Conservation (phyloP, 169 alveolate species). For the Condylostoma magnum region DNA sequence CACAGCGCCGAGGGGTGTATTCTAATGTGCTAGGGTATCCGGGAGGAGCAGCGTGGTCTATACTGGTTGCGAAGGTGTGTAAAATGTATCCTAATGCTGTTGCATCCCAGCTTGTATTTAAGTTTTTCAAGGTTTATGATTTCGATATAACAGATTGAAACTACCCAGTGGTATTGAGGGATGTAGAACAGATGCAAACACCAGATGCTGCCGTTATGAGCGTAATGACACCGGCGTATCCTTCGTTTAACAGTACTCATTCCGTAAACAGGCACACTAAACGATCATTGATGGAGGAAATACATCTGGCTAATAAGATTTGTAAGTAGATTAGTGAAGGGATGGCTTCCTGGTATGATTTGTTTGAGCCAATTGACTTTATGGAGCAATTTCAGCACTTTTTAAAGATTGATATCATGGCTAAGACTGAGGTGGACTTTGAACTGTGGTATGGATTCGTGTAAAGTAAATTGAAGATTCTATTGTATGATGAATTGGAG, state of each 20-base stretch:
- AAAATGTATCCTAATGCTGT: constrained; percentile 93
- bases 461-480: constrained; percentile 54
- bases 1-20: constrained; percentile 96
- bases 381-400: constrained; percentile 44
- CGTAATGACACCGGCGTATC: constrained; percentile 98
- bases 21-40: constrained; percentile 96
- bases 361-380: constrained; percentile 60
- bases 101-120: constrained; percentile 89
- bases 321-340: constrained; percentile 27
- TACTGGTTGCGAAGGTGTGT: constrained; percentile 96
- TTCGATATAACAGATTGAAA: constrained; percentile 72
- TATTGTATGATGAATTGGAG: constrained; percentile 21
- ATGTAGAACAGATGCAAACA: constrained; percentile 1
- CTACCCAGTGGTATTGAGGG: constrained; percentile 33
- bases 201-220: constrained; percentile 84
- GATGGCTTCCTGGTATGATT: constrained; percentile 54
- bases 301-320: constrained; percentile 49
- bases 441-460: constrained; percentile 63
- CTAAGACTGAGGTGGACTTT: constrained; percentile 41
- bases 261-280: constrained; percentile 93
- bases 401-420: constrained; percentile 60
- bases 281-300: constrained; percentile 91
- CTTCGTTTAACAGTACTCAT: constrained; percentile 96
- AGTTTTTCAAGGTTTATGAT: constrained; percentile 87
- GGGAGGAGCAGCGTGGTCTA: constrained; percentile 99